These are phyloP conservation scores for Adansonia gregorii DNA, from an alignment of 441 rosid genomes.

Conservation along the genomic window DNA sequence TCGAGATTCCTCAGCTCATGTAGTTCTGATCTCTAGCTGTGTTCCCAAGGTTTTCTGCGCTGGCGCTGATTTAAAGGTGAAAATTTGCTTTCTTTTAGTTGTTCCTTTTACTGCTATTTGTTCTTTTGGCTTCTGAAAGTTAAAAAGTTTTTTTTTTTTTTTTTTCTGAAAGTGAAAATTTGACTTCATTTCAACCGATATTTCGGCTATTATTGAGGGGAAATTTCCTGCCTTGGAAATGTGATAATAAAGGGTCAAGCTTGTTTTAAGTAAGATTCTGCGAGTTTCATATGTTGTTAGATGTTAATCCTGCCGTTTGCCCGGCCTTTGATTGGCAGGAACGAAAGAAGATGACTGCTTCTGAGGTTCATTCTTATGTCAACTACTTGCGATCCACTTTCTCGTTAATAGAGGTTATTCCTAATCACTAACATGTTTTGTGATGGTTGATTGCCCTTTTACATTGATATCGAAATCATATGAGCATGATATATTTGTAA, in stretches of 20 bases:
- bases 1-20: conserved; percentile 62
- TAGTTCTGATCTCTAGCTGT: conserved; percentile 69
- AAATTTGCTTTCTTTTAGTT: conserved; percentile 1
- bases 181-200: neutral
- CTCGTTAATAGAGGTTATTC: conserved; percentile 66
- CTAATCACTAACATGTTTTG: conserved; percentile 7
- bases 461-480: neutral
- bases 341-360: conserved; percentile 69
- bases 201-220: neutral
- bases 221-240: conserved; percentile 14
- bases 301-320: conserved; percentile 5
- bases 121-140: conserved; percentile 8
- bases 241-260: neutral
- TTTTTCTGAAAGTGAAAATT: neutral
- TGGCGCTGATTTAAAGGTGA: conserved; percentile 96
- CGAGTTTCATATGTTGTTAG: neutral
- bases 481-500: neutral
- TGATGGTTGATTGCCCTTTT: neutral
- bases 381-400: conserved; percentile 76
- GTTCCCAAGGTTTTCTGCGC: conserved; percentile 86
- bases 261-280: conserved; percentile 1
- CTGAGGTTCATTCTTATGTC: conserved; percentile 71
- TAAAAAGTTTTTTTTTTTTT: neutral
- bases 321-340: conserved; percentile 56
- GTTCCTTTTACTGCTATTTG: neutral